These are phyloP conservation scores for Parastagonospora nodorum DNA, from an alignment of 2,329 filamentous ascomycete species.

Conservation along the genomic window DNA sequence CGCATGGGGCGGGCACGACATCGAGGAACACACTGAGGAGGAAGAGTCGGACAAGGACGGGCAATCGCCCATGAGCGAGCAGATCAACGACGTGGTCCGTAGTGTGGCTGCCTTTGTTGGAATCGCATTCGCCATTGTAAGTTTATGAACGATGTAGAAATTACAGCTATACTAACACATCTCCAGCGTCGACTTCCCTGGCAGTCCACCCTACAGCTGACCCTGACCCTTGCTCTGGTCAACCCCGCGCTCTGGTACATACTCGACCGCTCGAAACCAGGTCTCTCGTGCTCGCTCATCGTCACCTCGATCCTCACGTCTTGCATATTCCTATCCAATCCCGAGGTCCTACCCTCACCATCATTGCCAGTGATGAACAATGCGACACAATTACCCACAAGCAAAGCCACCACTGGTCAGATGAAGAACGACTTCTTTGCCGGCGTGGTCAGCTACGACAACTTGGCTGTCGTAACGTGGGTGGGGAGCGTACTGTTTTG, in stretches of 20 bases:
- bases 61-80: slow-evolving; percentile 55
- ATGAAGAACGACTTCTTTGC: slow-evolving; percentile 47
- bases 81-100: slow-evolving; percentile 76
- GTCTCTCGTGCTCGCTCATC: slow-evolving; percentile 76
- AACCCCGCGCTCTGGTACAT: slow-evolving; percentile 97
- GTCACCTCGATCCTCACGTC: slow-evolving; percentile 77
- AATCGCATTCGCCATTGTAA: slow-evolving; percentile 81
- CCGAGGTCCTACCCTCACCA: slow-evolving; percentile 71
- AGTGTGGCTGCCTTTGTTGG: slow-evolving; percentile 74
- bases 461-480: slow-evolving; percentile 79
- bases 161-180: slow-evolving; percentile 6
- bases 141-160: slow-evolving; percentile 41
- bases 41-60: slow-evolving; percentile 36
- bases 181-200: slow-evolving; percentile 82
- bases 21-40: slow-evolving; percentile 26
- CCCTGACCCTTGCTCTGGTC: slow-evolving; percentile 82
- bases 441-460: slow-evolving; percentile 65
- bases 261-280: slow-evolving; percentile 85
- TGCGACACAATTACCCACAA: slow-evolving; percentile 22
- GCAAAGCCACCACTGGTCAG: not conserved
- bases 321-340: slow-evolving; percentile 74
- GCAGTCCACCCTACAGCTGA: slow-evolving; percentile 93
- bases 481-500: slow-evolving; percentile 93
- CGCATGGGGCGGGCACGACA: slow-evolving; percentile 65
- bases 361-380: slow-evolving; percentile 29